Evolutionary conservation across 2,329 filamentous ascomycete species (phyloP).

Genomic region (Nemania abortiva): DNA sequence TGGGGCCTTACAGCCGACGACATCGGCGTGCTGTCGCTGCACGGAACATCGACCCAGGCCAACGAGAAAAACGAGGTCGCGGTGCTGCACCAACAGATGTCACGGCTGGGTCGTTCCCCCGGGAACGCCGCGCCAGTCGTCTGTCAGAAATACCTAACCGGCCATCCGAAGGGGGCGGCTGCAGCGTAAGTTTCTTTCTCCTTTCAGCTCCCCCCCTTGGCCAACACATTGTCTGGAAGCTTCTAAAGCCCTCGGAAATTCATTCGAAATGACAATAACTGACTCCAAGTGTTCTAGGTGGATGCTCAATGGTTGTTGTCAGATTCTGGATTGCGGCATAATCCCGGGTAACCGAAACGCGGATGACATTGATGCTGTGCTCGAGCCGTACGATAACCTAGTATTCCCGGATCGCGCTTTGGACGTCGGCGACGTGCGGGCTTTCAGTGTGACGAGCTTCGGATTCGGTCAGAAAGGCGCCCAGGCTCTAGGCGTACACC

Average conservation of each 20-base stretch:
- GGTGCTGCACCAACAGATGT: background rate
- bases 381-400: background rate
- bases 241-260: no score
- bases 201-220: no score
- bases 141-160: background rate
- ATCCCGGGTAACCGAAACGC: background rate
- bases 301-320: background rate
- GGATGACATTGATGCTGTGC: background rate
- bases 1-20: background rate
- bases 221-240: no score
- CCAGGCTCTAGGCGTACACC: constrained; percentile 53
- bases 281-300: no score
- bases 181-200: no score
- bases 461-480: constrained; percentile 61
- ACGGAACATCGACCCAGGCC: background rate
- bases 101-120: background rate
- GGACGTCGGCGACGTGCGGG: background rate
- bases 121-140: background rate
- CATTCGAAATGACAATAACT: no score
- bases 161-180: background rate
- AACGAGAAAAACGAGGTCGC: background rate
- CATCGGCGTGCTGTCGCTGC: background rate
- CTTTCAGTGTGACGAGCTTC: constrained; percentile 54
- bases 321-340: background rate
- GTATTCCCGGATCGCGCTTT: background rate